Conservation (phyloP, 2,329 filamentous ascomycete species). For the Xylariaceae sp. region DNA sequence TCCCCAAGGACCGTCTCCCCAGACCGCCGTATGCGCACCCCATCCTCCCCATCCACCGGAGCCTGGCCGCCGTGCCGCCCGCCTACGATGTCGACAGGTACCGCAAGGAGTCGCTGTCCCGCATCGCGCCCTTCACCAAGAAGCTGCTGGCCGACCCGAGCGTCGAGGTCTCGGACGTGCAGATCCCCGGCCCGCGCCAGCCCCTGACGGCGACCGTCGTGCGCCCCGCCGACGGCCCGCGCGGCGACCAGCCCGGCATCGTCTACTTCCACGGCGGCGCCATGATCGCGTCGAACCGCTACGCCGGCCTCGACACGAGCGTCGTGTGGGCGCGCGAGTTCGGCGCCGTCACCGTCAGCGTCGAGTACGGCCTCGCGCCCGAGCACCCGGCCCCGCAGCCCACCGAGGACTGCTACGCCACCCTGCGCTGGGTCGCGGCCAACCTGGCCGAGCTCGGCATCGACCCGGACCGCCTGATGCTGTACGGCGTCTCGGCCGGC, state of each 20-base stretch:
- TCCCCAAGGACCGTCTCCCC: slow-evolving; percentile 20
- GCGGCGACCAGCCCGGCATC: slow-evolving; percentile 18
- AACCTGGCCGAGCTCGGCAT: slow-evolving; percentile 31
- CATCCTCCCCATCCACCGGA: slow-evolving; percentile 17
- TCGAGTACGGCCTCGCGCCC: slow-evolving; percentile 26
- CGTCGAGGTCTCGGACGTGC: slow-evolving; percentile 17
- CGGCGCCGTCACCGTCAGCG: slow-evolving; percentile 23
- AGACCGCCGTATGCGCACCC: slow-evolving; percentile 23
- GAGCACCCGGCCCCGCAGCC: slow-evolving; percentile 21
- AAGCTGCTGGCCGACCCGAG: slow-evolving; percentile 20
- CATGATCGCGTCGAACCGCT: slow-evolving; percentile 23
- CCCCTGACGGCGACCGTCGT: slow-evolving; percentile 18
- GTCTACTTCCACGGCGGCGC: slow-evolving; percentile 26
- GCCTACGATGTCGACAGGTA: slow-evolving; percentile 22
- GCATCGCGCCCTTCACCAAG: slow-evolving; percentile 19
- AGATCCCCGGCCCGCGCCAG: slow-evolving; percentile 18
- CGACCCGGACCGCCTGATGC: slow-evolving; percentile 39
- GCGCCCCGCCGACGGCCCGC: slow-evolving; percentile 16
- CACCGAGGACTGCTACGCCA: slow-evolving; percentile 31
- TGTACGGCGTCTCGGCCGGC: slow-evolving; percentile 49
- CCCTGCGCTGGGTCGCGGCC: slow-evolving; percentile 23
- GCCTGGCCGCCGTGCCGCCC: slow-evolving; percentile 17
- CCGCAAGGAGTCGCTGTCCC: slow-evolving; percentile 17
- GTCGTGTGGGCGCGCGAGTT: slow-evolving; percentile 22
- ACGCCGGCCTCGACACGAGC: slow-evolving; percentile 24